These are phyloP conservation scores for Annulohypoxylon stygium DNA, from an alignment of 495 filamentous ascomycete species.

Conservation along the genomic window DNA sequence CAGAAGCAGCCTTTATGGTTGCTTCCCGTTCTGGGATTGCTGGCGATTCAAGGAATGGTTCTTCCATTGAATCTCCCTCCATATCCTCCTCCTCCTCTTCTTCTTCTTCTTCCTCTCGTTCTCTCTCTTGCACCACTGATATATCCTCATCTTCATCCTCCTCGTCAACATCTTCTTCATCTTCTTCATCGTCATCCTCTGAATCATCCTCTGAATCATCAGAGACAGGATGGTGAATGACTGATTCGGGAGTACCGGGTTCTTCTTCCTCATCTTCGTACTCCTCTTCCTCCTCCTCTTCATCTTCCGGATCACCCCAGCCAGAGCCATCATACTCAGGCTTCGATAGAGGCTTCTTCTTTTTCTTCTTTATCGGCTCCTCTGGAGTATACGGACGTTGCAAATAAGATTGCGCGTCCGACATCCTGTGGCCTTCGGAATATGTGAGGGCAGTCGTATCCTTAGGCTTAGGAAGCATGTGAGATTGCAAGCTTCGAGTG, in stretches of 20 bases:
- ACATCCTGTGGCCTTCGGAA: conserved; percentile 60
- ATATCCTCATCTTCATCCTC: conserved; percentile 16
- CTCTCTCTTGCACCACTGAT: conserved; percentile 31
- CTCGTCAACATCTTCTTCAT: conserved; percentile 29
- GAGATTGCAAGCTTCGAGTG: conserved; percentile 58
- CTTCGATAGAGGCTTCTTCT: conserved; percentile 59
- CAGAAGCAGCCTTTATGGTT: conserved; percentile 87
- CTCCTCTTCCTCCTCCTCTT: conserved; percentile 63
- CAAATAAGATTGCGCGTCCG: conserved; percentile 63
- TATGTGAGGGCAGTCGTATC: conserved; percentile 47
- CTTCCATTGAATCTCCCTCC: conserved; percentile 18
- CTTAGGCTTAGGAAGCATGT: conserved; percentile 58
- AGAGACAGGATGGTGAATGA: conserved; percentile 81
- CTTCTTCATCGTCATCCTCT: conserved; percentile 50
- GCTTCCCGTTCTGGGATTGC: conserved; percentile 84
- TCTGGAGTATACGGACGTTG: conserved; percentile 76
- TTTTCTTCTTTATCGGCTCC: neutral
- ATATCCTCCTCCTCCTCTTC: conserved; percentile 14
- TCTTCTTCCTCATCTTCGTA: conserved; percentile 68
- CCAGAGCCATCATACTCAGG: conserved; percentile 69
- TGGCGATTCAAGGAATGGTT: conserved; percentile 65
- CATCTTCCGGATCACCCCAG: conserved; percentile 64
- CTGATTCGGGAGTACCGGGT: conserved; percentile 90
- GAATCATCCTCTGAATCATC: conserved; percentile 58
- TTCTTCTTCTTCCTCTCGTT: conserved; percentile 55